These are phyloP conservation scores for Aquilaria yunnanensis DNA, from an alignment of 345 rosid genomes.

Conservation along the genomic window DNA sequence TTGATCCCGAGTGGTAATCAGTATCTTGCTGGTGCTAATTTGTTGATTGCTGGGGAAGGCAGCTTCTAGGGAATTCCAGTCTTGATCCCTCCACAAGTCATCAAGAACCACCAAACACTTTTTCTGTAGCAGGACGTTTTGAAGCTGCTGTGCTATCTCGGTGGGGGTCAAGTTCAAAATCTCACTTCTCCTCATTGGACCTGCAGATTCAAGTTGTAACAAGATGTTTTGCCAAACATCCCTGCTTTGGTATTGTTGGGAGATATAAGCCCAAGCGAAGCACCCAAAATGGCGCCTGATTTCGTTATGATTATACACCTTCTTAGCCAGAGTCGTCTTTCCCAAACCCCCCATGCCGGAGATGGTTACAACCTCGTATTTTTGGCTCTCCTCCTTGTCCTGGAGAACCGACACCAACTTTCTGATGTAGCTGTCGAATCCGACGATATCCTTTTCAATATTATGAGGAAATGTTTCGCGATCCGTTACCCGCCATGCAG, in stretches of 20 bases:
- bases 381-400: not conserved
- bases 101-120: constrained; percentile 8
- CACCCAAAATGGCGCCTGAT: not conserved
- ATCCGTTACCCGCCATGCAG: not conserved
- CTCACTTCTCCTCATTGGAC: not conserved
- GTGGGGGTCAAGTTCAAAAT: not conserved
- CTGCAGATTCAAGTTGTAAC: not conserved
- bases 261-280: not conserved
- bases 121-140: not conserved
- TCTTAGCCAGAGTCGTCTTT: not conserved
- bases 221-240: not conserved
- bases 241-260: not conserved
- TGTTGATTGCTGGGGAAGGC: constrained; percentile 2
- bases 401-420: not conserved
- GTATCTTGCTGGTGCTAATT: not conserved
- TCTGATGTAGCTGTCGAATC: not conserved
- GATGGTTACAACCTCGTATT: no score
- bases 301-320: not conserved
- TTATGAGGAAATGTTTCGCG: not conserved
- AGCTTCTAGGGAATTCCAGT: constrained; percentile 1
- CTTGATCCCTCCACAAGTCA: constrained; percentile 15
- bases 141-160: not conserved
- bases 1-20: not conserved
- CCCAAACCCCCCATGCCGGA: not conserved
- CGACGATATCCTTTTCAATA: not conserved